Base-by-base conservation (phyloP, 805 yeast genomes). In the Spencermartinsiella europaea region DNA sequence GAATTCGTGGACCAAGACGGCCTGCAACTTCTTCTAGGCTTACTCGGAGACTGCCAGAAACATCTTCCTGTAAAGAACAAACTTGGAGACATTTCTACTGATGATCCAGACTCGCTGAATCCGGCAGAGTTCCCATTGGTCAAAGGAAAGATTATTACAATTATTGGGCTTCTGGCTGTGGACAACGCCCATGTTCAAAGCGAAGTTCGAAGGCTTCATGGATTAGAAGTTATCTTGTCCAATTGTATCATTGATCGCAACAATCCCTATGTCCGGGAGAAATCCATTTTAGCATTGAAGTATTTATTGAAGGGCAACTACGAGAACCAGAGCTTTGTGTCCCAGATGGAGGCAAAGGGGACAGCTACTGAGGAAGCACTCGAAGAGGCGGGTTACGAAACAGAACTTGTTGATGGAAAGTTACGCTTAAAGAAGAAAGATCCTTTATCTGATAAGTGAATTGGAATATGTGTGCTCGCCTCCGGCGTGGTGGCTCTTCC, bases 171-270 rank as follows among this genome's bases (percentile, higher is more conserved):
- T 40, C 61, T 89, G 40, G 72, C 76, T 0, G 74, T 74, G 52
- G 68, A 74, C 0, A 74, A 80, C 39, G 67, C 63, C 38, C 69
- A 68, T 3, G 75, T 79, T 3, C 96, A 91, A 60, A 91, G 90
- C 47, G 61, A 66, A 37, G 69, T 85, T 31, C 69, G 97, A 40
- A 75, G 74, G 22, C 54, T 70, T 0, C 85, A 83, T 39, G 95
- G 88, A 0, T 62, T 91, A 12, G 86, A 80, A 44, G 64, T 86
- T 16, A 72, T 90, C 0, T 68, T 91, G 20, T 83, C 90, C 5
- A 83, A 82, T 52, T 90, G 97, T 67, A 77, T 84, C 34, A 80
- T 93, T 43, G 98, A 91, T 62, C 82, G 81, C 38, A 80, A 85
- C 60, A 95, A 93, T 62, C 98, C 97, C 0, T 91, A 75, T 56